Conservation (phyloP, 2,329 filamentous ascomycete genomes). For the Penicillium frequentans region DNA sequence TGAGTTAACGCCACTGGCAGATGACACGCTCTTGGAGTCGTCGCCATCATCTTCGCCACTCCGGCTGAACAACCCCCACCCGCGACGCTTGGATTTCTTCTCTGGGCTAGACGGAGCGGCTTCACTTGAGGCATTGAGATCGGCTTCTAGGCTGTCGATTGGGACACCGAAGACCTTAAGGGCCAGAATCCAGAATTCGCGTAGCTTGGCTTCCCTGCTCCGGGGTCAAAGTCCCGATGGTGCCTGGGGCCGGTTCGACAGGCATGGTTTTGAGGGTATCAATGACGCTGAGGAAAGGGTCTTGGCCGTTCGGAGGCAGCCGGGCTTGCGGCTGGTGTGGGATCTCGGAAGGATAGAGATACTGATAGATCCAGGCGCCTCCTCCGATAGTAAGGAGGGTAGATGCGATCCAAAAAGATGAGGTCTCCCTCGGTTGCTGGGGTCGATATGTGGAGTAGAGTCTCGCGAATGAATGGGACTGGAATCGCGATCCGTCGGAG, state of each 20-base stretch:
- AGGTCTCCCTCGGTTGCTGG: constrained; percentile 31
- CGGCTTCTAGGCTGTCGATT: constrained; percentile 26
- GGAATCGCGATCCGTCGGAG: constrained; percentile 20
- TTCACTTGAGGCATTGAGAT: constrained; percentile 13
- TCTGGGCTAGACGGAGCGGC: constrained; percentile 34
- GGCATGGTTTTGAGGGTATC: constrained; percentile 40
- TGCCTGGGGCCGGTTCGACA: constrained; percentile 52
- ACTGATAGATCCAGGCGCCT: constrained; percentile 37
- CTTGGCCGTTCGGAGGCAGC: constrained; percentile 10
- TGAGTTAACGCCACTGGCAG: constrained; percentile 40
- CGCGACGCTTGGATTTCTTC: constrained; percentile 68
- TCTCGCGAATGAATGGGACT: constrained; percentile 24
- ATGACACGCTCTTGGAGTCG: constrained; percentile 31
- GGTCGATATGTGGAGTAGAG: constrained; percentile 26
- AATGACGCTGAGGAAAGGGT: constrained; percentile 33
- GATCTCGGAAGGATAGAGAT: constrained; percentile 19
- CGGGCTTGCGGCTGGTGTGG: constrained; percentile 10
- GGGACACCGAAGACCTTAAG: constrained; percentile 72
- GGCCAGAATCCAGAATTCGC: constrained; percentile 78
- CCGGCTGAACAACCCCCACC: constrained; percentile 65
- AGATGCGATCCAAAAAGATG: constrained; percentile 41
- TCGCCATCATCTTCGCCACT: constrained; percentile 50
- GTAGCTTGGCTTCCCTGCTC: constrained; percentile 88
- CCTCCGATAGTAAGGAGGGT: constrained; percentile 34
- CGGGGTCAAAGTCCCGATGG: constrained; percentile 80